Percentiles rank a stretch among this genome's conserved stretches.
These are phyloP conservation scores for Ocimum tenuiflorum DNA, from an alignment of 257 asterid species.

Conservation along the genomic window DNA sequence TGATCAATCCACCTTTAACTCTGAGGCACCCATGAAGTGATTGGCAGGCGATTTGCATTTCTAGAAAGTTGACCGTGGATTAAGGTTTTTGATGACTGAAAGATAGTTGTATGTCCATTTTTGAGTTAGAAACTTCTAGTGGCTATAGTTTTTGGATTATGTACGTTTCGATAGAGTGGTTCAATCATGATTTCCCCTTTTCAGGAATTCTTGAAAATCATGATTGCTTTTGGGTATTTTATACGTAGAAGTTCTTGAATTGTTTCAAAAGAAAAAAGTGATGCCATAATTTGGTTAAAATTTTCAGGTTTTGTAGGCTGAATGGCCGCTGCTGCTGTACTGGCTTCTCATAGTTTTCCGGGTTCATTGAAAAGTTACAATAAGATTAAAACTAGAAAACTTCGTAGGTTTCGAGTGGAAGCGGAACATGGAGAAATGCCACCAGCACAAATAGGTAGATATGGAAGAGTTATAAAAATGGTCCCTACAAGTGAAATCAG, in stretches of 20 bases:
- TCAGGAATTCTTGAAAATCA: background rate
- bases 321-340: slow-evolving; percentile 56
- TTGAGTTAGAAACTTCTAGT: background rate
- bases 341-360: slow-evolving; percentile 52
- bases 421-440: slow-evolving; percentile 54
- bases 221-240: background rate
- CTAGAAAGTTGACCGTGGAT: background rate
- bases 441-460: slow-evolving; percentile 23
- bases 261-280: background rate
- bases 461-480: slow-evolving; percentile 54
- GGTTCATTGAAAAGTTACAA: slow-evolving; percentile 22
- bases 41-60: background rate
- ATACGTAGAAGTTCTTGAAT: background rate
- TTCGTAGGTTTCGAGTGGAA: slow-evolving; percentile 26
- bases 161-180: background rate
- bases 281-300: background rate
- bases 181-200: background rate
- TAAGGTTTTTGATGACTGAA: slow-evolving; percentile 1
- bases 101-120: background rate
- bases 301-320: slow-evolving; percentile 27
- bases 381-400: slow-evolving; percentile 18
- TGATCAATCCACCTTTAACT: background rate
- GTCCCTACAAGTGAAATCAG: slow-evolving; percentile 49
- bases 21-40: background rate
- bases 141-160: background rate